Evolutionary conservation across 2,329 filamentous ascomycete species (phyloP), one percentile per base, ranked within the genome.

Genomic region (Metarhizium rileyi): DNA sequence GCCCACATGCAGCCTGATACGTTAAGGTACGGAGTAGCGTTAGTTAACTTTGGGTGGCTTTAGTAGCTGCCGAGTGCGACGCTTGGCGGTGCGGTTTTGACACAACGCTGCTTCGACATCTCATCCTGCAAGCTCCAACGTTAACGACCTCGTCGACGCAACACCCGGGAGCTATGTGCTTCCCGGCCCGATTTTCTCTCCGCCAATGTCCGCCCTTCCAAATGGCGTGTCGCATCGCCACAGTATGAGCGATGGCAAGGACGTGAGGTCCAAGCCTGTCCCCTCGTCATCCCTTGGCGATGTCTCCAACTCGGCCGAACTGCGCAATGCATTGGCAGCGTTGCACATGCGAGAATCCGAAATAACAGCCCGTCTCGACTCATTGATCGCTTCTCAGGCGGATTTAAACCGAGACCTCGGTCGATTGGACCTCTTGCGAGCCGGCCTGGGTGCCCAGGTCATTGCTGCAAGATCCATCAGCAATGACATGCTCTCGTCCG

Each of bases 401-500:
- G 87, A 95, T 62, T 80, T 98, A 46, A 85, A 86, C 20, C 86
- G 90, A 56, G 89, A 96, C 61, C 77, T 98, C 46, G 83, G 83
- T 53, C 86, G 91, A 18, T 78, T 98, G 55, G 93, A 98, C 67
- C 76, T 95, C 27, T 78, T 96, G 49, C 87, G 93, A 57, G 90
- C 90, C 40, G 86, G 90, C 55, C 78, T 97, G 28, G 90, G 90
- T 51, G 81, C 89, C 5, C 93, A 97, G 63, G 87, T 86, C 46
- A 86, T 90, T 61, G 85, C 87, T 46, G 86, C 90, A 14, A 81
- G 91, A 54, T 76, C 83, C 42, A 85, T 98, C 62, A 87, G 87
- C 74, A 87, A 89, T 78, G 85, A 83, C 64, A 95, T 96, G 87
- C 84, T 98, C 52, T 84, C 88, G 38, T 80, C 83, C 41, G 90